Conservation (phyloP, 108 stramenopile genomes). For the Stephanodiscus triporus region DNA sequence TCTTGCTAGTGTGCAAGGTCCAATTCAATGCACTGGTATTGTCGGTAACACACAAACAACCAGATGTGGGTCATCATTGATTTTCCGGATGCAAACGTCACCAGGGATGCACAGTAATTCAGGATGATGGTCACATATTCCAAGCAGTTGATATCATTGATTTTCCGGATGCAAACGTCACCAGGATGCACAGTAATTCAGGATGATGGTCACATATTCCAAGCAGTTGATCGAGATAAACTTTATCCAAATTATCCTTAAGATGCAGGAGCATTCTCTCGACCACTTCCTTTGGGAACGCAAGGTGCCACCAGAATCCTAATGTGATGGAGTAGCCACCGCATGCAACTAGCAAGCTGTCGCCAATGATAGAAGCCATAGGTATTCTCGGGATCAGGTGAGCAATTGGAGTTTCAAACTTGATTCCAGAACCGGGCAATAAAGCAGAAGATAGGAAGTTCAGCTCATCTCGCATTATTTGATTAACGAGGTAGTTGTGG, state of each 20-base stretch:
- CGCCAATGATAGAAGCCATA: background rate
- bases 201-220: too few relatives aligned
- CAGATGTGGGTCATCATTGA: background rate
- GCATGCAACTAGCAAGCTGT: background rate
- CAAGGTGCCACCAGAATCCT: constrained; percentile 15
- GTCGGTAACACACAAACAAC: constrained; percentile 2
- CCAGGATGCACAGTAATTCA: too few relatives aligned
- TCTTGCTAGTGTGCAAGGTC: constrained; percentile 7
- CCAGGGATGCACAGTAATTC: constrained; percentile 12
- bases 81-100: background rate
- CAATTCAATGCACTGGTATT: constrained; percentile 19
- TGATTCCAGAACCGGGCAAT: background rate
- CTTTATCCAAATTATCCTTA: background rate
- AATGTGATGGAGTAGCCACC: background rate
- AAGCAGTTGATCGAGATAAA: constrained; percentile 11
- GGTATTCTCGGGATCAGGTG: constrained; percentile 11
- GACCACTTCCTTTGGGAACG: constrained; percentile 11
- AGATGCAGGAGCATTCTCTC: background rate
- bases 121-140: constrained; percentile 29
- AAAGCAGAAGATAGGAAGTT: background rate
- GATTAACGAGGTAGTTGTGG: background rate
- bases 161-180: too few relatives aligned
- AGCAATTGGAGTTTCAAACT: background rate
- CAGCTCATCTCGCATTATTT: constrained; percentile 10
- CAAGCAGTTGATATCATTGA: too few relatives aligned